Conservation (phyloP, 139 green algal genomes). For the Chlorella sp. region DNA sequence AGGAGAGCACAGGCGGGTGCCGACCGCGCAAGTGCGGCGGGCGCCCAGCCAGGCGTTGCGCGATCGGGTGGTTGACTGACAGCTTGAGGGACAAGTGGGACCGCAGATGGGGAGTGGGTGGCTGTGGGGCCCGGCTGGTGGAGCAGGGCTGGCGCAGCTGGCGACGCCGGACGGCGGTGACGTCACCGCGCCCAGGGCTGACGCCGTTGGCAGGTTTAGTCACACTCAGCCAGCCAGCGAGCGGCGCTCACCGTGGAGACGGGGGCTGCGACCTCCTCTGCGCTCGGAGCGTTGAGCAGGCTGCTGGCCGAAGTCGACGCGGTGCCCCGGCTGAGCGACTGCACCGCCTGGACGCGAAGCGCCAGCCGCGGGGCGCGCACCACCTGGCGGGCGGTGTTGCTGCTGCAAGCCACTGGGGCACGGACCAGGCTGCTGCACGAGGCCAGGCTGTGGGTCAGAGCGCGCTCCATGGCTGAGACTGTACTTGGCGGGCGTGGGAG, state of each 20-base stretch:
- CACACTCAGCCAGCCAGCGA: neutral
- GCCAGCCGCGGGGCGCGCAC: neutral
- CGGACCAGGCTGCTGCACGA: conserved; percentile 15
- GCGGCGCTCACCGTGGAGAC: conserved; percentile 1
- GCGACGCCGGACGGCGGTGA: too few species aligned
- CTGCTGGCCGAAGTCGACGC: neutral
- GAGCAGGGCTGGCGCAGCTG: neutral
- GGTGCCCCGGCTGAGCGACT: neutral
- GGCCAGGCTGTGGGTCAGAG: conserved; percentile 8
- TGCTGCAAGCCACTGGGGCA: neutral
- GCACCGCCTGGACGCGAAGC: conserved; percentile 16
- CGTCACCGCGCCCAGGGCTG: neutral
- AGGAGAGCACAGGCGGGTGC: neutral
- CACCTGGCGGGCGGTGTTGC: neutral
- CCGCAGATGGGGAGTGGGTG: too few species aligned
- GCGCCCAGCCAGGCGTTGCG: too few species aligned
- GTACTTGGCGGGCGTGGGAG: neutral
- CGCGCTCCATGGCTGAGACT: conserved; percentile 26
- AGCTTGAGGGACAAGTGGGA: too few species aligned
- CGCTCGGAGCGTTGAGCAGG: conserved; percentile 15
- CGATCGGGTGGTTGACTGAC: too few species aligned
- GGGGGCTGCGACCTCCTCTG: neutral
- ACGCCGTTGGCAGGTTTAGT: neutral
- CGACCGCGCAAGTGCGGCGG: neutral
- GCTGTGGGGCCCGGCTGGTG: neutral